phyloP scores from a whole-genome alignment of 2,329 filamentous ascomycete species.

The Pseudogymnoascus sp. region DNA sequence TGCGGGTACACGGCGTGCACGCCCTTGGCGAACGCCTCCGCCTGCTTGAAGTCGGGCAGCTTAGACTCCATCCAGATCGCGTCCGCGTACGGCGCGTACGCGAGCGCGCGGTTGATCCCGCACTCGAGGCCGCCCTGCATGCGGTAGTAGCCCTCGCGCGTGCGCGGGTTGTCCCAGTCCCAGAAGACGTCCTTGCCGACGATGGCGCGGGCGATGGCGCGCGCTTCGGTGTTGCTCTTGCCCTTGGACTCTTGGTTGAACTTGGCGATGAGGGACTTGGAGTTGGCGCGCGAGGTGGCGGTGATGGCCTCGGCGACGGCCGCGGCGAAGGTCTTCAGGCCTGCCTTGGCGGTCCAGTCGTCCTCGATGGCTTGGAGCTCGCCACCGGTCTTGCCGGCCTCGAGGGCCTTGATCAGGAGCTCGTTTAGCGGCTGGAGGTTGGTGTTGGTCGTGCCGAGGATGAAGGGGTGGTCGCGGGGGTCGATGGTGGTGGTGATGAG shows the following conservation, averaged over 20 bases:
- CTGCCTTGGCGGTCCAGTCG: conserved; percentile 69
- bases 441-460: conserved; percentile 82
- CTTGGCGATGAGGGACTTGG: conserved; percentile 54
- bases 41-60: conserved; percentile 83
- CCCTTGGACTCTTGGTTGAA: conserved; percentile 65
- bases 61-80: conserved; percentile 99
- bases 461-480: conserved; percentile 88
- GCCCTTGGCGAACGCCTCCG: conserved; percentile 84
- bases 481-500: conserved; percentile 96
- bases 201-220: conserved; percentile 67
- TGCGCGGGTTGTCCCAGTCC: conserved; percentile 91
- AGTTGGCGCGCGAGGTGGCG: conserved; percentile 56
- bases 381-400: conserved; percentile 67
- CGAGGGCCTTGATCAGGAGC: conserved; percentile 81
- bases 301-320: conserved; percentile 79
- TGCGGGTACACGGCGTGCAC: conserved; percentile 93
- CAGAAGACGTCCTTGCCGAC: conserved; percentile 79
- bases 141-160: conserved; percentile 90
- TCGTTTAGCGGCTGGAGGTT: conserved; percentile 76
- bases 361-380: conserved; percentile 90
- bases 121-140: conserved; percentile 86
- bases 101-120: conserved; percentile 80
- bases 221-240: conserved; percentile 76
- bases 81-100: conserved; percentile 88
- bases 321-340: conserved; percentile 82